Evolutionary conservation across 148 eudicot species (phyloP), one percentile per base, ranked within the genome.

Genomic region (Rhododendron henanense): DNA sequence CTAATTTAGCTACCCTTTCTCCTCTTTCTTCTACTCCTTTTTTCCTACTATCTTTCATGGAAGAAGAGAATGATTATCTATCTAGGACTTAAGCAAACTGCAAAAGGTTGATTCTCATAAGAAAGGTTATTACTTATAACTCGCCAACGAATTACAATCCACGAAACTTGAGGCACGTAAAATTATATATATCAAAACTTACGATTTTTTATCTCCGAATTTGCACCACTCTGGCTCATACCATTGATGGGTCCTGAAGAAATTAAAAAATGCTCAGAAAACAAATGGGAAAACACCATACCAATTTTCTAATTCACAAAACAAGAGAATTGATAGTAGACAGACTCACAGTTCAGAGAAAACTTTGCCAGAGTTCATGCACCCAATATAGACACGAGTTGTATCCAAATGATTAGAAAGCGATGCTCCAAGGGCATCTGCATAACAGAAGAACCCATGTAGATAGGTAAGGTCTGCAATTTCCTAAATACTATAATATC

Each of bases 181-280:
- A 75, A 82, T 82, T 31, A n/a, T 45, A 75, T 16, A 35, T 74
- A 83, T 76, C 45, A 73, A 23, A 65, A 90, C 98, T 91, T 85
- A 96, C 98, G 95, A 89, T 91, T 96, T 94, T 79, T 94, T 93
- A 92, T 96, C 98, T 8, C 98, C 98, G 86, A 96, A 96, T 87
- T 96, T 96, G 98, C 39, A 37, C 39, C 39, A 37, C 39, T 37
- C 39, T 37, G 39, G 2, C 39, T 37, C 39, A 37, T 37, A 94
- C 99, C 99, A 96, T 90, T 92, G 91, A 84, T 94, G 89, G 75
- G 90, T 86, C 90, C 96, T 94, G 92, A 81, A 86, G 84, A 91
- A 88, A 44, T 75, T 39, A 57, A 86, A 21, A 39, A 86, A 59
- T 5, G 79, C 47, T 55, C 63, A 79, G 5, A 84, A 78, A 59